These are phyloP conservation scores for Daldinia sp. DNA, from an alignment of 2,329 filamentous ascomycete species.

Conservation along the genomic window DNA sequence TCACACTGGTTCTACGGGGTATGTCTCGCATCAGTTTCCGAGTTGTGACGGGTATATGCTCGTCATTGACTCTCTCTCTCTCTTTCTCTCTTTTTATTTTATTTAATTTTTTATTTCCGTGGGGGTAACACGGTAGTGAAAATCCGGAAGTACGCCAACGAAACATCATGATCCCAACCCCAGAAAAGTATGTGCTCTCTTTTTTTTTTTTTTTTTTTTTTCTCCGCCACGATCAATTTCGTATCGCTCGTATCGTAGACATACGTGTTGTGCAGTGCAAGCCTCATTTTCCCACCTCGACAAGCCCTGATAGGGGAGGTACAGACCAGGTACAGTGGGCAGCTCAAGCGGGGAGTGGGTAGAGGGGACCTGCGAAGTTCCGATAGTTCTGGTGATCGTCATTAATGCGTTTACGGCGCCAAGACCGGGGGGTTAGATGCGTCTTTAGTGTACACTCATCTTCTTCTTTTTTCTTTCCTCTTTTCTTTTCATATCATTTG, in stretches of 20 bases:
- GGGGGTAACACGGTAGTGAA: not conserved
- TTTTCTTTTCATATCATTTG: not conserved
- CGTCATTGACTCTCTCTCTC: constrained; percentile 31
- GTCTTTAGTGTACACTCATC: constrained; percentile 3
- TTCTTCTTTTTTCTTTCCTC: not conserved
- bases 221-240: constrained; percentile 10
- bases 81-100: no score
- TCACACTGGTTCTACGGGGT: constrained; percentile 28
- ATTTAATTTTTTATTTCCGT: constrained; percentile 4
- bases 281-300: constrained; percentile 3
- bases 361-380: constrained; percentile 42
- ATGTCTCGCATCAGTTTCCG: constrained; percentile 36
- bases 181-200: constrained; percentile 1
- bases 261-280: constrained; percentile 7
- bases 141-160: constrained; percentile 9
- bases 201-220: not conserved
- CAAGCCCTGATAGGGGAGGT: constrained; percentile 11
- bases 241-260: constrained; percentile 10
- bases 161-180: not conserved
- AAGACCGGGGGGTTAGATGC: constrained; percentile 36
- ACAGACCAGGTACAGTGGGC: constrained; percentile 30
- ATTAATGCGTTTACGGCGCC: constrained; percentile 45
- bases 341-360: constrained; percentile 21
- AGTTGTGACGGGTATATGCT: constrained; percentile 43
- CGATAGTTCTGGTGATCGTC: constrained; percentile 51